These are phyloP conservation scores for Allomyces javanicus DNA, from an alignment of 192 early-diverging fungal genomes.

Conservation along the genomic window DNA sequence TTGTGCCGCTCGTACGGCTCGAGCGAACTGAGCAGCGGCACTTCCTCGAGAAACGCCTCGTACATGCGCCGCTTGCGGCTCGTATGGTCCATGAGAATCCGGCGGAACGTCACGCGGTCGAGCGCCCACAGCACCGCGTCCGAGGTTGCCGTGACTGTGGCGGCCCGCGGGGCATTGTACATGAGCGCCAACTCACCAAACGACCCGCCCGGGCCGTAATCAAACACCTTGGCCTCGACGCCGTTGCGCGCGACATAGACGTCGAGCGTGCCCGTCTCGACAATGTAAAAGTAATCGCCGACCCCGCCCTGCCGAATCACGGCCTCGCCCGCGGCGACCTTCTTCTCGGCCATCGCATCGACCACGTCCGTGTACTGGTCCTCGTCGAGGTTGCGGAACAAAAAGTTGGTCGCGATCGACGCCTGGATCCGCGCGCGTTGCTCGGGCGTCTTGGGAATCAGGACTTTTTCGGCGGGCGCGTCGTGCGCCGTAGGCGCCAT, in stretches of 20 bases:
- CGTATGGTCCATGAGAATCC: constrained; percentile 96
- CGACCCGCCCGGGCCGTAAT: constrained; percentile 63
- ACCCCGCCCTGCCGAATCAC: constrained; percentile 88
- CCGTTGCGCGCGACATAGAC: constrained; percentile 55
- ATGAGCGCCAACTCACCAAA: constrained; percentile 98
- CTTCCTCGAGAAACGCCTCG: constrained; percentile 85
- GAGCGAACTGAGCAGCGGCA: constrained; percentile 65
- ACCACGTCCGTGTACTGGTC: constrained; percentile 88
- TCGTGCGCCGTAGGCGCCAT: constrained; percentile 68
- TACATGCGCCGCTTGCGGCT: constrained; percentile 87
- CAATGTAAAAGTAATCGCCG: constrained; percentile 95
- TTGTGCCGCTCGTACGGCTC: constrained; percentile 40
- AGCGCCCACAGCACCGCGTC: constrained; percentile 84
- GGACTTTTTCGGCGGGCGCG: constrained; percentile 60
- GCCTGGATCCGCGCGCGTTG: constrained; percentile 63
- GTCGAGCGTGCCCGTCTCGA: constrained; percentile 85
- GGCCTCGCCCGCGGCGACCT: constrained; percentile 37
- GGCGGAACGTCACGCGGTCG: constrained; percentile 90
- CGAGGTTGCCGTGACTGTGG: constrained; percentile 73
- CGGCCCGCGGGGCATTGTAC: constrained; percentile 97
- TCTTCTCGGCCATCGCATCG: constrained; percentile 89
- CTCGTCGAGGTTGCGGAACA: constrained; percentile 87
- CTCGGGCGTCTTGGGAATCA: constrained; percentile 70
- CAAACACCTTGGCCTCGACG: constrained; percentile 46
- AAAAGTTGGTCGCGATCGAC: constrained; percentile 73